Evolutionary conservation across 768 basidiomycete species (phyloP).

Genomic region (Sporobolomyces phaffii): DNA sequence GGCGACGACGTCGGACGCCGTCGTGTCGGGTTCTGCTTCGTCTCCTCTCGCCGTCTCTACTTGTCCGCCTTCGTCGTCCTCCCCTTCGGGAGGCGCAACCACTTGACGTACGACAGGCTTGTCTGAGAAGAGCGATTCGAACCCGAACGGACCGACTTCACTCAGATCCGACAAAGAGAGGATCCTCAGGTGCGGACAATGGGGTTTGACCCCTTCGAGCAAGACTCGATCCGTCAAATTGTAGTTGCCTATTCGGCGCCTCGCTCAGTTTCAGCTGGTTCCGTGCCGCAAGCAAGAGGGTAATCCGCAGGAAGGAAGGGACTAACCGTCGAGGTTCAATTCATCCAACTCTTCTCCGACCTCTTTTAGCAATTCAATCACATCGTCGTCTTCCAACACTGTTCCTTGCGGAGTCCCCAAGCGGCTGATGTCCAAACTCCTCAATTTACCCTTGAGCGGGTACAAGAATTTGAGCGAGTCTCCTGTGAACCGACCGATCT

Average conservation of each 20-base stretch:
- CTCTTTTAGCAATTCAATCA: constrained; percentile 31
- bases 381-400: constrained; percentile 50
- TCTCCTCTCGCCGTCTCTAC: background rate
- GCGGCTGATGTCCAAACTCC: constrained; percentile 64
- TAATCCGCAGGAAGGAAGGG: background rate
- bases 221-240: constrained; percentile 55
- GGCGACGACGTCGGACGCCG: background rate
- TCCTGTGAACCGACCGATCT: constrained; percentile 59
- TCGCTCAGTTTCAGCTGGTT: background rate
- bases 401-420: constrained; percentile 58
- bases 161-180: constrained; percentile 58
- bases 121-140: constrained; percentile 61
- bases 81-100: background rate
- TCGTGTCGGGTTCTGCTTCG: background rate
- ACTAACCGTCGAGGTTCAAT: constrained; percentile 34
- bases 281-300: background rate
- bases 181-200: constrained; percentile 52
- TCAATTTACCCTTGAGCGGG: constrained; percentile 50
- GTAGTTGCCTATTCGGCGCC: constrained; percentile 16
- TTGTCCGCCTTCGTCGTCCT: background rate
- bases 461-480: constrained; percentile 14
- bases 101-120: background rate
- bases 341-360: constrained; percentile 30
- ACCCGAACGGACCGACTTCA: constrained; percentile 64
- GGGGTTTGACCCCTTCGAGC: constrained; percentile 55